Evolutionary conservation across 2,329 filamentous ascomycete species (phyloP), one percentile per base, ranked within the genome.

Genomic region (Trichoderma pleuroti): DNA sequence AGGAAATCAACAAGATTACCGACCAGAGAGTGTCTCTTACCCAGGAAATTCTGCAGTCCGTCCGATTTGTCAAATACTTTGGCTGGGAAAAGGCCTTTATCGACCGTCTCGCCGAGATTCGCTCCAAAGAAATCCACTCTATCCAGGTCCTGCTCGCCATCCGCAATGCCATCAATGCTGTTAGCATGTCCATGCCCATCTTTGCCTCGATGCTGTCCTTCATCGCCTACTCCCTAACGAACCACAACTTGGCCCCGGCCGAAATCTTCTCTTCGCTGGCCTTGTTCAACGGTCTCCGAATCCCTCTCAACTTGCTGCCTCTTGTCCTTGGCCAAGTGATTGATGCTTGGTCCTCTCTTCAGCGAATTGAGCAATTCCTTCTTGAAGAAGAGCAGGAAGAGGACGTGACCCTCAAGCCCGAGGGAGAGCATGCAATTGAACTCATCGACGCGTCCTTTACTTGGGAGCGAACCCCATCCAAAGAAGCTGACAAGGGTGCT

Each of bases 141-240:
- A 94, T 98, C 71, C 94, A 97, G 78, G 83, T 93, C 16, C 82
- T 98, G 59, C 83, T 98, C 32, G 89, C 92, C 1, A 93, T 97
- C 74, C 88, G 94, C 75, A 97, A 97, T 78, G 93, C 86, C 54
- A 93, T 97, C 82, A 91, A 94, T 80, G 92, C 93, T 14, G 85
- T 96, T 63, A 92, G 92, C 76, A 88, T 97, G 86, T 92, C 93
- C 1, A 87, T 97, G 77, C 95, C 96, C 8, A 92, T 97, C 67
- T 98, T 98, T 75, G 94, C 95, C 0, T 97, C 94, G 1, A 98
- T 98, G 93, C 81, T 98, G 52, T 89, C 95, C 0, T 98, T 98
- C 80, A 95, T 98, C 80, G 95, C 93, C 0, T 92, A 89, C 76
- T 90, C 89, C 1, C 81, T 91, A 46, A 86, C 89, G 1, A 84